phyloP scores from a whole-genome alignment of 495 filamentous ascomycete genomes.

The Xylaria cubensis region DNA sequence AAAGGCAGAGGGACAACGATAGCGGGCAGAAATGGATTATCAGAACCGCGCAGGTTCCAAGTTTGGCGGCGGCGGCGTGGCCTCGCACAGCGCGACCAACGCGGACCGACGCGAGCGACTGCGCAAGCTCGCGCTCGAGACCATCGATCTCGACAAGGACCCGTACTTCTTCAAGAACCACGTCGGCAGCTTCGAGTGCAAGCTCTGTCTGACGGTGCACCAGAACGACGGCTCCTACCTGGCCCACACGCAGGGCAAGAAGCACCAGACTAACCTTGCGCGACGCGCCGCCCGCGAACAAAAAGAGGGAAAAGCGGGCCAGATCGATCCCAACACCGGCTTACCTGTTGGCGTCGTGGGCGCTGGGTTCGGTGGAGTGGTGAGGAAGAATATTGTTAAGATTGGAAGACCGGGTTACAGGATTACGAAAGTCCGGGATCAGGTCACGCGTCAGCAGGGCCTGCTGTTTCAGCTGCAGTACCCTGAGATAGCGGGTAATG shows the following conservation, averaged over 20 bases:
- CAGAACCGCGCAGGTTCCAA: constrained; percentile 97
- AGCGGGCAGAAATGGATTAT: constrained; percentile 56
- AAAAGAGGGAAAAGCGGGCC: constrained; percentile 74
- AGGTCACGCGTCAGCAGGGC: constrained; percentile 86
- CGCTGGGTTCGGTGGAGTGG: constrained; percentile 68
- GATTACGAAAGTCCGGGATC: constrained; percentile 94
- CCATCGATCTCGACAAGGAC: constrained; percentile 99
- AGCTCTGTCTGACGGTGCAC: constrained; percentile 97
- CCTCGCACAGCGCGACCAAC: constrained; percentile 90
- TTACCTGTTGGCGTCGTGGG: constrained; percentile 75
- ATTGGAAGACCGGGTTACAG: constrained; percentile 97
- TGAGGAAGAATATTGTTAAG: constrained; percentile 91
- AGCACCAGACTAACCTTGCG: constrained; percentile 99
- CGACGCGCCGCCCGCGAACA: constrained; percentile 92
- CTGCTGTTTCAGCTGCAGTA: constrained; percentile 95
- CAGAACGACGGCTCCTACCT: constrained; percentile 99
- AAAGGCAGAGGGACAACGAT: background rate
- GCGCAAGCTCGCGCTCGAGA: constrained; percentile 96
- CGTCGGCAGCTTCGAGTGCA: constrained; percentile 96
- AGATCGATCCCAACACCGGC: constrained; percentile 77
- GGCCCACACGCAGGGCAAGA: constrained; percentile 96
- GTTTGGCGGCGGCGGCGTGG: constrained; percentile 97
- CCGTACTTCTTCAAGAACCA: constrained; percentile 99
- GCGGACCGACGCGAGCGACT: constrained; percentile 96
- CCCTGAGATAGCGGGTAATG: constrained; percentile 78